Evolutionary conservation across 225 moss, liverwort and hornwort genomes (phyloP).

Genomic region (Takakia lepidozioides): DNA sequence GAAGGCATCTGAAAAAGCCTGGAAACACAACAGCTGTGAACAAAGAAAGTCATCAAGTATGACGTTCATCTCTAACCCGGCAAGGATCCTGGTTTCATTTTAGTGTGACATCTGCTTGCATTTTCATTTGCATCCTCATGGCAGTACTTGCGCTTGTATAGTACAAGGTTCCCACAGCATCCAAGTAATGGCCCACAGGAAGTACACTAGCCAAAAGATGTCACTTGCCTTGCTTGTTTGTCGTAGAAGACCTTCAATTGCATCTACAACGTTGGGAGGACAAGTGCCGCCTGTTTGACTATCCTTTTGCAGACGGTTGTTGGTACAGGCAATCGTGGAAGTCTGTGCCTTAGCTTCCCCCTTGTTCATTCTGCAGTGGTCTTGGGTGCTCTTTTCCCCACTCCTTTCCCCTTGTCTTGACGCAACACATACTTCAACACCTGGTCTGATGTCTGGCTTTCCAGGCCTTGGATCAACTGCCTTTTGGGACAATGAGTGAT

Average conservation of each 20-base stretch:
- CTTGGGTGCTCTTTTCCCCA: conserved; percentile 6
- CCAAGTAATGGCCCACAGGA: no score
- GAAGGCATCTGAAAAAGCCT: no score
- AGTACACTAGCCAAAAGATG: no score
- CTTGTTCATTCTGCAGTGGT: conserved; percentile 9
- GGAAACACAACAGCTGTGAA: no score
- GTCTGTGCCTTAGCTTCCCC: conserved; percentile 3
- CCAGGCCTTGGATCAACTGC: conserved; percentile 8
- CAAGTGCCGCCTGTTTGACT: conserved; percentile 29
- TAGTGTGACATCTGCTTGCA: neutral
- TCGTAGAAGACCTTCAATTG: conserved; percentile 87
- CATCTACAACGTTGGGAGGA: conserved; percentile 70
- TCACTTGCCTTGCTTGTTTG: conserved; percentile 67
- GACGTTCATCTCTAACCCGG: no score
- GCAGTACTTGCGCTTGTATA: no score
- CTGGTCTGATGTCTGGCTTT: conserved; percentile 11
- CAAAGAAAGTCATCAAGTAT: no score
- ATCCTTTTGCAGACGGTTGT: conserved; percentile 17
- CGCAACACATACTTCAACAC: conserved; percentile 8
- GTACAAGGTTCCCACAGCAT: no score
- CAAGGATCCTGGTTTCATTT: neutral
- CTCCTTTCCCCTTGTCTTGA: conserved; percentile 12
- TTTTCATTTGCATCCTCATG: no score
- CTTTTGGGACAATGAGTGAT: neutral
- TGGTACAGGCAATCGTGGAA: conserved; percentile 14